Percentiles rank a stretch among this genome's conserved stretches.
Conservation (phyloP, 306 rosid species). For the Acacia acuminata region DNA sequence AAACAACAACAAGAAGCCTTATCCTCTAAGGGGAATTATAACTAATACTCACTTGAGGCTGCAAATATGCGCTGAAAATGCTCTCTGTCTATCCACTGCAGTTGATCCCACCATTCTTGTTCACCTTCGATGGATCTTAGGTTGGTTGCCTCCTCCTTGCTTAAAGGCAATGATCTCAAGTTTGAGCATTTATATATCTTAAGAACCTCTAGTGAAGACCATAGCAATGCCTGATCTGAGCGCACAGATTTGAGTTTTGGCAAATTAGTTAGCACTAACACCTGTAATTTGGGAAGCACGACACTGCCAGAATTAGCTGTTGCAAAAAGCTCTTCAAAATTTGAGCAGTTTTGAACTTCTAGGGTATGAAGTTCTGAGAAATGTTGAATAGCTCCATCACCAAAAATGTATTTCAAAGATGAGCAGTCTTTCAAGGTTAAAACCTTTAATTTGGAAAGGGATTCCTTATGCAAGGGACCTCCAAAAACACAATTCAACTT, state of each 20-base stretch:
- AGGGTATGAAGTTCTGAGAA: conserved; percentile 4
- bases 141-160: background rate
- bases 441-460: background rate
- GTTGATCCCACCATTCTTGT: conserved; percentile 8
- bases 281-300: conserved; percentile 11
- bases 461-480: background rate
- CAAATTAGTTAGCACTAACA: background rate
- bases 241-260: background rate
- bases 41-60: background rate
- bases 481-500: background rate
- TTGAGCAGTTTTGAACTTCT: conserved; percentile 3
- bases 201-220: conserved; percentile 1
- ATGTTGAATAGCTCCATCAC: background rate
- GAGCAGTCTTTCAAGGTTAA: background rate
- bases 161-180: conserved; percentile 7
- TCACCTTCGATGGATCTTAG: conserved; percentile 9
- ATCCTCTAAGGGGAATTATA: background rate
- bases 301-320: background rate
- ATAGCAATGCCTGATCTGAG: background rate
- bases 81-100: background rate
- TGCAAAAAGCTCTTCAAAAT: conserved; percentile 2
- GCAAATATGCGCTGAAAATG: background rate
- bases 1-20: too few relatives aligned
- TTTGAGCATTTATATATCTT: background rate
- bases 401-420: conserved; percentile 9